phyloP scores from a whole-genome alignment of 2,329 filamentous ascomycete species.

The Graphilbum ipis-grandicollis region DNA sequence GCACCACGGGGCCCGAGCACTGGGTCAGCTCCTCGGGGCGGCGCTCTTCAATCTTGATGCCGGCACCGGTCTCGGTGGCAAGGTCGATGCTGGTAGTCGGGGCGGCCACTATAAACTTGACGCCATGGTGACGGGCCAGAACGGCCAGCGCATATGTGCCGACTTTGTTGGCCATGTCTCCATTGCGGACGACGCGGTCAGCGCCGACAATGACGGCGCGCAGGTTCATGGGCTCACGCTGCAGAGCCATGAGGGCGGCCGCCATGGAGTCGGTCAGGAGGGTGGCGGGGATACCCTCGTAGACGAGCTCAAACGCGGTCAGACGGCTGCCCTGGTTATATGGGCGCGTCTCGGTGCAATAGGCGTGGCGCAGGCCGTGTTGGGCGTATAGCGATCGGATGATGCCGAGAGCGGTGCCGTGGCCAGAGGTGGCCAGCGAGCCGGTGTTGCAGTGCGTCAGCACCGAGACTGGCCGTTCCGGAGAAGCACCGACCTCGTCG shows the following conservation, averaged over 20 bases:
- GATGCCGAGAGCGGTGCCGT: conserved; percentile 87
- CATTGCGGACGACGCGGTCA: conserved; percentile 87
- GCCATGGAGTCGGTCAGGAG: conserved; percentile 96
- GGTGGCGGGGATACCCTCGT: conserved; percentile 79
- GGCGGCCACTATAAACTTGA: conserved; percentile 90
- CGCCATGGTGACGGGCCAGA: conserved; percentile 69
- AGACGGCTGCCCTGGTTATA: conserved; percentile 96
- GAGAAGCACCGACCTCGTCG: conserved; percentile 31
- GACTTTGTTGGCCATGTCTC: conserved; percentile 97
- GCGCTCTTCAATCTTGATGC: conserved; percentile 84
- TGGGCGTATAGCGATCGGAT: conserved; percentile 63
- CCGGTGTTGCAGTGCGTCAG: conserved; percentile 97
- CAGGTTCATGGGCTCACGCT: conserved; percentile 48
- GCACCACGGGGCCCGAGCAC: conserved; percentile 60
- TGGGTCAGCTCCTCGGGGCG: conserved; percentile 67
- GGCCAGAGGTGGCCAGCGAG: conserved; percentile 91
- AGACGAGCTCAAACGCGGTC: conserved; percentile 92
- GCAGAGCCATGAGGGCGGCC: conserved; percentile 56
- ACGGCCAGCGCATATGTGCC: conserved; percentile 88
- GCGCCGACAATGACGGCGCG: conserved; percentile 84
- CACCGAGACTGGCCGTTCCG: conserved; percentile 48
- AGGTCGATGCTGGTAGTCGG: conserved; percentile 90
- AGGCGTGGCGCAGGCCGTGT: conserved; percentile 59
- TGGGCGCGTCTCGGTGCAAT: conserved; percentile 90
- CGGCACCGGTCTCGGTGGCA: conserved; percentile 54